phyloP scores from a whole-genome alignment of 2,329 filamentous ascomycete species.

The Geosmithia putterillii region DNA sequence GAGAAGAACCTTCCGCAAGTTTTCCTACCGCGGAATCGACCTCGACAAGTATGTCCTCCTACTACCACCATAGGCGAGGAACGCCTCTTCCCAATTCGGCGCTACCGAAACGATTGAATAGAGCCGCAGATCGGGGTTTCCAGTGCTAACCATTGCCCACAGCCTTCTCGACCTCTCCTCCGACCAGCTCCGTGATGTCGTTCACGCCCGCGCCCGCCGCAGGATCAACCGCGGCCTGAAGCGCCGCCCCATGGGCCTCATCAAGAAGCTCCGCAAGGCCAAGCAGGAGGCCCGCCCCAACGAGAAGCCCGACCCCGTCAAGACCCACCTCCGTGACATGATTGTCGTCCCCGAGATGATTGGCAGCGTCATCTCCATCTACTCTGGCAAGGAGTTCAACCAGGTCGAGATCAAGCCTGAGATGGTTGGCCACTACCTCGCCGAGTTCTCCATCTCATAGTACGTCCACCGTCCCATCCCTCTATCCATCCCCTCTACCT shows the following conservation, averaged over 20 bases:
- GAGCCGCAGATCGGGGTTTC: background rate
- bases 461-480: slow-evolving; percentile 40
- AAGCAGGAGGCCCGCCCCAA: slow-evolving; percentile 99
- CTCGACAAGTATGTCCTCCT: slow-evolving; percentile 79
- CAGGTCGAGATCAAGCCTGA: slow-evolving; percentile 99
- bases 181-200: slow-evolving; percentile 97
- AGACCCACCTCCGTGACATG: slow-evolving; percentile 99
- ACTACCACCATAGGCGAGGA: too few relatives aligned
- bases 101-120: background rate
- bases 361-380: slow-evolving; percentile 95
- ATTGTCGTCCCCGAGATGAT: slow-evolving; percentile 99
- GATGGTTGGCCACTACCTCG: slow-evolving; percentile 99
- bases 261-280: slow-evolving; percentile 99
- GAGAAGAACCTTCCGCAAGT: slow-evolving; percentile 99
- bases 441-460: slow-evolving; percentile 99
- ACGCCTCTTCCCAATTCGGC: background rate
- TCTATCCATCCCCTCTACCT: background rate
- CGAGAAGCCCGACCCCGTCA: slow-evolving; percentile 99
- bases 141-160: slow-evolving; percentile 8
- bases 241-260: slow-evolving; percentile 99
- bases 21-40: slow-evolving; percentile 98
- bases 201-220: slow-evolving; percentile 96
- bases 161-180: slow-evolving; percentile 98
- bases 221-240: slow-evolving; percentile 99
- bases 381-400: slow-evolving; percentile 99